Percentiles rank a stretch among this genome's conserved stretches.
These are phyloP conservation scores for Macaranga tanarius DNA, from an alignment of 441 rosid genomes.

Conservation along the genomic window DNA sequence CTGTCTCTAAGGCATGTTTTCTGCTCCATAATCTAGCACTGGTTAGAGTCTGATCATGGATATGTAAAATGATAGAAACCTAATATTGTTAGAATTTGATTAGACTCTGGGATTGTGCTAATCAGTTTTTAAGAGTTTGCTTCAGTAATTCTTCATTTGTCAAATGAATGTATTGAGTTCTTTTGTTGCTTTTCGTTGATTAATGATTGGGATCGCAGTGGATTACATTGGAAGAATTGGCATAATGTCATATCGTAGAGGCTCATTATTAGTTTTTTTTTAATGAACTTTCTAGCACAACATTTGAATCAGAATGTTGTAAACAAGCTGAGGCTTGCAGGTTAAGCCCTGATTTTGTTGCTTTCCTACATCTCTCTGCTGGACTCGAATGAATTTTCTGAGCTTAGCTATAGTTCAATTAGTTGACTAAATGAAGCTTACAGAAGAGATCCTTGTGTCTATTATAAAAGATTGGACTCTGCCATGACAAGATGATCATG, in stretches of 20 bases:
- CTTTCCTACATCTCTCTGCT: not conserved
- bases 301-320: constrained; percentile 1
- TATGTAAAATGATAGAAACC: not conserved
- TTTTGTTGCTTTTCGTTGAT: no score
- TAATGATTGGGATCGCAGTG: no score
- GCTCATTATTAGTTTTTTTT: no score
- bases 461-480: not conserved
- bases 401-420: not conserved
- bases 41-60: not conserved
- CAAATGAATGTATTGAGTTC: no score
- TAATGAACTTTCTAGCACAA: not conserved
- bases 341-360: not conserved
- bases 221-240: no score
- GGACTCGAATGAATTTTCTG: not conserved
- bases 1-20: not conserved
- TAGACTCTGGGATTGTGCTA: not conserved
- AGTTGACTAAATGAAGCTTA: not conserved
- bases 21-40: not conserved
- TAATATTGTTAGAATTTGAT: no score
- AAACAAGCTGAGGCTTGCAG: not conserved
- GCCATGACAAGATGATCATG: not conserved
- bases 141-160: no score
- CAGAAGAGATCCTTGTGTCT: not conserved
- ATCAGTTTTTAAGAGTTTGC: not conserved
- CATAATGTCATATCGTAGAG: no score